Conservation (phyloP, 2,329 filamentous ascomycete species). For the Akanthomyces muscarius region DNA sequence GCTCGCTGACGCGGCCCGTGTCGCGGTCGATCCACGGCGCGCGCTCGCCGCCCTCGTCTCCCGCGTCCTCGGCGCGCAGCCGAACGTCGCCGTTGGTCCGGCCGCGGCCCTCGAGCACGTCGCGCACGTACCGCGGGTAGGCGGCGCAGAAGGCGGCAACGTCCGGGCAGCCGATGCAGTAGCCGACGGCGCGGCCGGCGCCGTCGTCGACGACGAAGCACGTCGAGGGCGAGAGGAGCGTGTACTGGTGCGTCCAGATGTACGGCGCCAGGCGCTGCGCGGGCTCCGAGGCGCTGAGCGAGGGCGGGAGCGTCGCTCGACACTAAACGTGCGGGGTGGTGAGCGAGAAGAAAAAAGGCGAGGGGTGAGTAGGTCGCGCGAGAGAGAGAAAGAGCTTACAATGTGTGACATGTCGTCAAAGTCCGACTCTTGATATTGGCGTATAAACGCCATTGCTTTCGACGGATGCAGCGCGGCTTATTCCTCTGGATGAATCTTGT, state of each 20-base stretch:
- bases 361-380: not conserved
- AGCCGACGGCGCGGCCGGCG: constrained; percentile 41
- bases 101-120: constrained; percentile 30
- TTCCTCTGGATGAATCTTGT: too few species aligned
- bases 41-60: constrained; percentile 24
- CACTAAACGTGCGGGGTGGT: constrained; percentile 32
- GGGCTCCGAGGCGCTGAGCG: constrained; percentile 33
- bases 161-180: constrained; percentile 45
- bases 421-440: constrained; percentile 36
- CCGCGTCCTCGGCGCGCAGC: not conserved
- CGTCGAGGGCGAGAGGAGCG: constrained; percentile 40
- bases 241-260: constrained; percentile 50
- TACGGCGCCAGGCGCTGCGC: constrained; percentile 41
- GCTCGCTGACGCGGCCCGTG: constrained; percentile 25
- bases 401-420: constrained; percentile 40
- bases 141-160: constrained; percentile 35
- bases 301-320: constrained; percentile 43
- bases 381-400: constrained; percentile 26
- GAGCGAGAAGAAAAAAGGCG: not conserved
- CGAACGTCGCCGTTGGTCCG: constrained; percentile 10
- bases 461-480: too few species aligned
- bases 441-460: constrained; percentile 41
- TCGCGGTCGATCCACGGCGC: constrained; percentile 29
- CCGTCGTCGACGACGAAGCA: constrained; percentile 49
- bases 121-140: constrained; percentile 37